Percentiles rank a stretch among this genome's conserved stretches.
These are phyloP conservation scores for Boletus subcaerulescens DNA, from an alignment of 768 basidiomycete species.

Conservation along the genomic window DNA sequence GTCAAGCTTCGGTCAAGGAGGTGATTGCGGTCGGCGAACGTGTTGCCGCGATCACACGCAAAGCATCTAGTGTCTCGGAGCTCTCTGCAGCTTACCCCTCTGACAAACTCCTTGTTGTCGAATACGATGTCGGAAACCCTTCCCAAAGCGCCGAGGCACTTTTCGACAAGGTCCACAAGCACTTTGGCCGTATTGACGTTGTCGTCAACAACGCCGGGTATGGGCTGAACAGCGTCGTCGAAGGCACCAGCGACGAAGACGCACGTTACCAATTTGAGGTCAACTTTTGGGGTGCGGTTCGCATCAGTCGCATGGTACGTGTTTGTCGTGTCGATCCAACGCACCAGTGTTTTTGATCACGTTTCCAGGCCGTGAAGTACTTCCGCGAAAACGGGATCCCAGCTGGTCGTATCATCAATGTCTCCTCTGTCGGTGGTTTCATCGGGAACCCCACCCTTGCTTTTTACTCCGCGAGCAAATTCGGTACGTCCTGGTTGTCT, in stretches of 20 bases:
- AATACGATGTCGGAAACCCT: slow-evolving; percentile 30
- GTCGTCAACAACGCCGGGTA: slow-evolving; percentile 35
- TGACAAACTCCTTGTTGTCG: slow-evolving; percentile 27
- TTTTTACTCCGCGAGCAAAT: slow-evolving; percentile 23
- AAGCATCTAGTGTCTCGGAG: slow-evolving; percentile 17
- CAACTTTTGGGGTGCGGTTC: slow-evolving; percentile 33
- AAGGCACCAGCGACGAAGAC: slow-evolving; percentile 23
- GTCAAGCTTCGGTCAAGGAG: slow-evolving; percentile 29
- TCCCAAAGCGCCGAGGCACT: slow-evolving; percentile 13
- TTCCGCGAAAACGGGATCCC: slow-evolving; percentile 31
- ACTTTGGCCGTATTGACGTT: slow-evolving; percentile 33
- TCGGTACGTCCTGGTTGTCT: slow-evolving; percentile 7
- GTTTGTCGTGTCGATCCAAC: no score
- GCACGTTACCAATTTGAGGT: slow-evolving; percentile 30
- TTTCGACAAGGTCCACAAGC: slow-evolving; percentile 18
- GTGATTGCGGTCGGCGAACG: slow-evolving; percentile 27
- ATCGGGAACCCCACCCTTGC: slow-evolving; percentile 12
- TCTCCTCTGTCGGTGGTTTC: slow-evolving; percentile 23
- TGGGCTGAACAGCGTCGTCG: slow-evolving; percentile 24
- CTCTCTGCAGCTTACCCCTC: slow-evolving; percentile 13
- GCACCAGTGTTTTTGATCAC: not conserved
- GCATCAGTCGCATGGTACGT: slow-evolving; percentile 24
- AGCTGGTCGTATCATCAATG: slow-evolving; percentile 21
- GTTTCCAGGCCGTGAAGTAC: slow-evolving; percentile 22
- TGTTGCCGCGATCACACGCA: slow-evolving; percentile 28